Evolutionary conservation across 192 early-diverging fungal genomes (phyloP).

Genomic region (Dissophora globulifera): DNA sequence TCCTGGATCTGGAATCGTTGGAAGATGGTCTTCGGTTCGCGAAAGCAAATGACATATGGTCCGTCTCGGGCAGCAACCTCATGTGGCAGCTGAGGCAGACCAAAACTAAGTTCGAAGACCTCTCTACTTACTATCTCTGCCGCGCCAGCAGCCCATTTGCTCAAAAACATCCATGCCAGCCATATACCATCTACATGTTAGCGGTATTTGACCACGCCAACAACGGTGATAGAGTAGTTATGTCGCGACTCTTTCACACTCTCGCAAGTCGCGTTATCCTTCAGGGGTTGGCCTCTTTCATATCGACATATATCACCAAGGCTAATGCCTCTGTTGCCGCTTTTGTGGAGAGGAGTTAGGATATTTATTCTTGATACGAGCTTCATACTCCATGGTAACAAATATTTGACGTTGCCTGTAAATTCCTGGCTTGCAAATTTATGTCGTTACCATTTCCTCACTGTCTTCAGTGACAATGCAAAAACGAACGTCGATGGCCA

Average conservation of each 20-base stretch:
- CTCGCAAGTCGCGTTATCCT: constrained; percentile 23
- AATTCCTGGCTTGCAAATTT: too few relatives aligned
- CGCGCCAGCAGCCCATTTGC: constrained; percentile 35
- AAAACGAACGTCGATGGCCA: too few relatives aligned
- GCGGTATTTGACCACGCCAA: constrained; percentile 24
- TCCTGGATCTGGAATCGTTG: constrained; percentile 33
- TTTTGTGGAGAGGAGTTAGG: constrained; percentile 22
- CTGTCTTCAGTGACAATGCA: too few relatives aligned
- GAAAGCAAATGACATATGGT: constrained; percentile 21
- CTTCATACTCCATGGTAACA: too few relatives aligned
- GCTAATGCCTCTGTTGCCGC: constrained; percentile 21
- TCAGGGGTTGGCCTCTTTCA: constrained; percentile 16
- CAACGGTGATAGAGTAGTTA: constrained; percentile 12
- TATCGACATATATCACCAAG: constrained; percentile 23
- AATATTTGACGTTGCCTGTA: too few relatives aligned
- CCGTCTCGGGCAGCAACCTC: constrained; percentile 20
- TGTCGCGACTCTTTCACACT: constrained; percentile 27
- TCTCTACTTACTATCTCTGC: constrained; percentile 37
- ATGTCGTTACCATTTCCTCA: too few relatives aligned
- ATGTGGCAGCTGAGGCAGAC: constrained; percentile 33
- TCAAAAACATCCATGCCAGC: constrained; percentile 24
- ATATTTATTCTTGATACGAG: constrained; percentile 5
- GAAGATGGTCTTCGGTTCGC: constrained; percentile 32
- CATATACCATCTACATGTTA: constrained; percentile 38
- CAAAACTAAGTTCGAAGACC: constrained; percentile 33